Evolutionary conservation across 208 protist species (phyloP), one percentile per base, ranked within the genome.

Genomic region (Leishmania major): DNA sequence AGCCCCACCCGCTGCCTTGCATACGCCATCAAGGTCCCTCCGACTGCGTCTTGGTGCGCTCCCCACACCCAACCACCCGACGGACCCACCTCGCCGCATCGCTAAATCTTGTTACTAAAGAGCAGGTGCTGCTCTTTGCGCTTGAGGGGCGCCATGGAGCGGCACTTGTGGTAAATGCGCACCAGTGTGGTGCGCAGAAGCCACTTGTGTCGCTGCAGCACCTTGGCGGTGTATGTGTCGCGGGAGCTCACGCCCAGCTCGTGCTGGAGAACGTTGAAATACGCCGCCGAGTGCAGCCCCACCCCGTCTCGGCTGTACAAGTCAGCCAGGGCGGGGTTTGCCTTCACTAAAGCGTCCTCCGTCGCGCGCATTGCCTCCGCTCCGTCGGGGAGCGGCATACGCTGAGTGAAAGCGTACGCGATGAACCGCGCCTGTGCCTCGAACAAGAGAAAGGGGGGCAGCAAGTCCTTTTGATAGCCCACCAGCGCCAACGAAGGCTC

Each of bases 341-440:
- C 71, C 59, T 43, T 13, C 51, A 90, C 75, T 35, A 98, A 78
- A 47, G 85, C 86, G 0, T 43, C 31, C 81, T 98, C 90, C 0
- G 77, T 57, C 47, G 79, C 77, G 51, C 74, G 37, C 71, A 95
- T 69, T 35, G 70, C 87, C 22, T 53, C 81, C 40, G 77, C 80
- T 13, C 78, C 83, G 2, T 49, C 28, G 28, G 94, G 94, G 75
- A 96, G 72, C 53, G 62, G 57, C 60, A 96, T 40, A 5, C 93
- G 91, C 75, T 92, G 53, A 1, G 90, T 95, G 77, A 98, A 96
- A 75, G 90, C 90, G 83, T 93, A 96, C 13, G 90, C 87, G 35
- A 96, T 79, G 82, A 96, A 96, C 60, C 90, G 90, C n/a, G 93
- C 64, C 81, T 98, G 95, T 19, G 92, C 93, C 82, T 98, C 95